Base-by-base conservation (phyloP, 2,329 filamentous ascomycete species). In the Graphilbum sp. region DNA sequence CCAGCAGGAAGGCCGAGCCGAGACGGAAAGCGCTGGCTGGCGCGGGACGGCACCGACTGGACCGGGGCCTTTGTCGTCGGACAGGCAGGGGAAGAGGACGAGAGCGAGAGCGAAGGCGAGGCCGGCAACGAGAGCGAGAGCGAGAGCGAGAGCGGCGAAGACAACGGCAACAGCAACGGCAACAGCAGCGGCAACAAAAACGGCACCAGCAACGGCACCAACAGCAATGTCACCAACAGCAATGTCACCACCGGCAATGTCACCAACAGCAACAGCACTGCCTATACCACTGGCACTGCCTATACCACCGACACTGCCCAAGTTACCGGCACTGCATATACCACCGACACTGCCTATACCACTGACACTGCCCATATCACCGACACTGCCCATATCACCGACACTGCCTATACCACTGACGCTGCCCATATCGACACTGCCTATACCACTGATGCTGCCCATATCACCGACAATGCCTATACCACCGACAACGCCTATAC, bases 31-130 rank as follows among this genome's bases (percentile, higher is more conserved):
- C 78, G 72, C 47, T 94, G 86, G 84, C 64, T 93, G 9, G 65
- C 75, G 35, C 83, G 78, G 53, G 73, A 82, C 43, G 87, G 85
- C 2, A 78, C 76, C 3, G 84, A 94, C 56, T 94, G 86, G 86
- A 81, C 72, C 29, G 82, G 80, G 4, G 83, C 85, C 0, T 94
- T 94, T 53, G 84, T 84, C n/a, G n/a, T n/a, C 1, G 59, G 83
- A 41, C 81, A 92, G 45, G 84, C 84, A 0, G 65, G 19, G 18
- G 4, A 18, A 5, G 45, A 50, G n/a, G 49, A 59, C 0, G 52
- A 57, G 15, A 45, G 47, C 18, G 47, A 54, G 35, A 48, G 52
- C 9, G 48, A 58, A 18, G 49, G 13, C 21, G 40, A 39, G 8
- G 49, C 30, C 17, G 31, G 37, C 31, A 32, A 38, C 27, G 52